Evolutionary conservation across 2,329 filamentous ascomycete species (phyloP), one percentile per base, ranked within the genome.

Genomic region (Cercospora sojina): DNA sequence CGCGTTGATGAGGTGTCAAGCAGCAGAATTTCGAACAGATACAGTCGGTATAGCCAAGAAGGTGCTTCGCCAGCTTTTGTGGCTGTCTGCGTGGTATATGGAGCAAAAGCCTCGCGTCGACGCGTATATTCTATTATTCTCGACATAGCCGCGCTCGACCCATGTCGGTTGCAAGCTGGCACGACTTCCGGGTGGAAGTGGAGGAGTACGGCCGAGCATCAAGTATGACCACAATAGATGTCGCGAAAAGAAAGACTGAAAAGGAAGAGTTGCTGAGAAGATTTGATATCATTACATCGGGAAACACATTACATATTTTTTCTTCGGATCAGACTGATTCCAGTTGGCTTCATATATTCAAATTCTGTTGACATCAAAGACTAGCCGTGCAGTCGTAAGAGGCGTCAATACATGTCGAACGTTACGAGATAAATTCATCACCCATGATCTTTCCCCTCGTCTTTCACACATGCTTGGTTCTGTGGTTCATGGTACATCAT

Each of bases 251-350:
- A 47, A 18, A 18, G 6, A 59, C 12, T 31, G 13, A 27, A 58
- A 16, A 13, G 18, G 29, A 32, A 32, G 20, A 60, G 55, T 4
- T 2, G 9, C 9, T 47, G 41, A 47, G 43, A 32, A 47, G 27
- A 38, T 18, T 49, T 16, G 57, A n/a, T 29, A 38, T 58, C 62
- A 58, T 64, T 64, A 64, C 16, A 64, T 51, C 47, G 47, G 47
- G 27, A 51, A 51, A 51, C 32, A 64, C 62, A 64, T 64, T 64
- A 64, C 53, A 63, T 58, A 64, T 58, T 29, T 41, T 47, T 49
- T 29, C 3, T 35, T 57, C 43, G 12, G 20, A 16, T 27, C 47
- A 53, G 23, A 53, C 47, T 53, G 7, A 53, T 25, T 64, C 32
- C 41, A 47, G 62, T 41, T 56, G 53, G 53, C 51, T 58, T 64